A percentile compares a stretch with the other conserved stretches of the same genome.
These are phyloP conservation scores for Excoecaria agallocha DNA, from an alignment of 345 rosid genomes.

Conservation along the genomic window DNA sequence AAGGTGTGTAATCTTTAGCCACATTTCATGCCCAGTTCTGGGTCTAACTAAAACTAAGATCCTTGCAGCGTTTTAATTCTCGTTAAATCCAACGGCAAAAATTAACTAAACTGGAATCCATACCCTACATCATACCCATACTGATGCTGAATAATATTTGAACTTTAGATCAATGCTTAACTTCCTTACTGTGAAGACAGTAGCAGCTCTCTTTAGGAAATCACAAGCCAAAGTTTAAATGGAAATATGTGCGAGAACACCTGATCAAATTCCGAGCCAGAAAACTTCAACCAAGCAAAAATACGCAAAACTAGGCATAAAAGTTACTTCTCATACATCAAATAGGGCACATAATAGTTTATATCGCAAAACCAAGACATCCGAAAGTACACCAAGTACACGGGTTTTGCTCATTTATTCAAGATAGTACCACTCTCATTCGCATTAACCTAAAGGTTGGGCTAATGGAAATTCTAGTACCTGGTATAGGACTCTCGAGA, in stretches of 20 bases:
- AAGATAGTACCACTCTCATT: not conserved
- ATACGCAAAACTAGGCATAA: not conserved
- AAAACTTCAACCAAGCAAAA: not conserved
- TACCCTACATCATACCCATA: no score
- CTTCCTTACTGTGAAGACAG: not conserved
- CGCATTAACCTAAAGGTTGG: not conserved
- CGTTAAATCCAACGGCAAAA: no score
- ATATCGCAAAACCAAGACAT: not conserved
- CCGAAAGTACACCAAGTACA: not conserved
- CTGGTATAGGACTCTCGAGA: not conserved
- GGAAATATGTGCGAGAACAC: not conserved
- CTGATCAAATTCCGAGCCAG: not conserved
- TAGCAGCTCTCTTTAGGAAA: not conserved
- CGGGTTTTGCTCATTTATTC: conserved; percentile 6
- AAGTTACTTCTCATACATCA: not conserved
- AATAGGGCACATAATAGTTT: not conserved
- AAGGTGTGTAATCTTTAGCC: no score
- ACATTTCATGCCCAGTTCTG: no score
- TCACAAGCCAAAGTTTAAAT: not conserved
- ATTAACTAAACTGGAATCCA: no score
- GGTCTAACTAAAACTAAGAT: no score
- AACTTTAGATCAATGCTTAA: no score
- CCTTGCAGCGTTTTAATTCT: no score
- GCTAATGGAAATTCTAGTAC: not conserved
- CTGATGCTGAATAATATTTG: no score